A percentile compares a stretch with the other conserved stretches of the same genome.
phyloP scores from a whole-genome alignment of 805 yeast species.

The Kluyveromyces wickerhamii region DNA sequence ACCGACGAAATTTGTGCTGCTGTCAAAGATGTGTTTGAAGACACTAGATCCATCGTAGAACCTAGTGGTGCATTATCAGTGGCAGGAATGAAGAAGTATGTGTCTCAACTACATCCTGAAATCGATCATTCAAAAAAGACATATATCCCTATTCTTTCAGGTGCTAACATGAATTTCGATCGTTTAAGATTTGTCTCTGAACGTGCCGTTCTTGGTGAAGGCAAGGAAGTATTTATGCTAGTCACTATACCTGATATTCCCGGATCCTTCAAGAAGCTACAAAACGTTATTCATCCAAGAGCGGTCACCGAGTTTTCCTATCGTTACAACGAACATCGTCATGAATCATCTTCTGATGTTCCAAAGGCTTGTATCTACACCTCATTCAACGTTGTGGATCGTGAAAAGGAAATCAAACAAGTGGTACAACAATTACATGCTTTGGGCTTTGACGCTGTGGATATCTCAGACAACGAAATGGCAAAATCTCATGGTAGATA shows the following conservation, averaged over 20 bases:
- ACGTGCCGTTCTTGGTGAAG: constrained; percentile 97
- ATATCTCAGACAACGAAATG: constrained; percentile 85
- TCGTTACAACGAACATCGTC: constrained; percentile 48
- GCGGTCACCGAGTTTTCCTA: constrained; percentile 91
- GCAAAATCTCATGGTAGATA: constrained; percentile 97
- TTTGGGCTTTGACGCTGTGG: constrained; percentile 66
- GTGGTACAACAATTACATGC: constrained; percentile 52
- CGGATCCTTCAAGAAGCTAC: constrained; percentile 78
- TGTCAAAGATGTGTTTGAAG: constrained; percentile 92
- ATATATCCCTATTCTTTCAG: constrained; percentile 81
- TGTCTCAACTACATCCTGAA: constrained; percentile 53
- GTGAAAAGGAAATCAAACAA: constrained; percentile 60
- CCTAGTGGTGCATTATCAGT: constrained; percentile 97
- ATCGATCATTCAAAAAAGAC: constrained; percentile 61
- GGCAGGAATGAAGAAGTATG: constrained; percentile 86
- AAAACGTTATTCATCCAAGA: constrained; percentile 75
- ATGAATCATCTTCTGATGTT: constrained; percentile 29
- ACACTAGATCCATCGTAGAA: constrained; percentile 87
- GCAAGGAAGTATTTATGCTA: constrained; percentile 86
- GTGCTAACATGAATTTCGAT: constrained; percentile 98
- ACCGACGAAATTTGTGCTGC: constrained; percentile 97
- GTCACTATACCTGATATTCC: constrained; percentile 89
- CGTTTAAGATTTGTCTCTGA: constrained; percentile 92
- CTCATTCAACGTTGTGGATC: constrained; percentile 76
- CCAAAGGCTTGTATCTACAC: constrained; percentile 73